phyloP scores from a whole-genome alignment of 2,329 filamentous ascomycete species.

The Aurifilum marmelostoma region DNA sequence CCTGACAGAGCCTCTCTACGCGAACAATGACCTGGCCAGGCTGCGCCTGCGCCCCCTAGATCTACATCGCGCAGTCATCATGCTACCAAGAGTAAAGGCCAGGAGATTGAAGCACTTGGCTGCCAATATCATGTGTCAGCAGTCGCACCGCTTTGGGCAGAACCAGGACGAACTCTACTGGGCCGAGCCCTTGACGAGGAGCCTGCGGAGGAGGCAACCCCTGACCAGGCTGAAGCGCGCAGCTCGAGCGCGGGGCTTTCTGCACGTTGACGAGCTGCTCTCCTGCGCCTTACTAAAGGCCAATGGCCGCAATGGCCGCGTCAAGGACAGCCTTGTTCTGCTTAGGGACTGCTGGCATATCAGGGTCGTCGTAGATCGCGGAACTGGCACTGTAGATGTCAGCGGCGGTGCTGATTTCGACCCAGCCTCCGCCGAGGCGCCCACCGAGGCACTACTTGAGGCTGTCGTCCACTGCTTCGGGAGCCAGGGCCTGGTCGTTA shows the following conservation, averaged over 20 bases:
- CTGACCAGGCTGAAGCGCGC: constrained; percentile 12
- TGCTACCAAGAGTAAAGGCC: constrained; percentile 27
- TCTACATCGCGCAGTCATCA: constrained; percentile 35
- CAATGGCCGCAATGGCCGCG: constrained; percentile 44
- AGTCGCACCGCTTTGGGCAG: constrained; percentile 37
- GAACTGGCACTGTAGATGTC: constrained; percentile 33
- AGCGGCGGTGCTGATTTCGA: constrained; percentile 45
- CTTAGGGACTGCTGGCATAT: constrained; percentile 38
- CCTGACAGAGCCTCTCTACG: constrained; percentile 50
- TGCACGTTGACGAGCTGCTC: constrained; percentile 40
- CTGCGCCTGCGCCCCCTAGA: constrained; percentile 47
- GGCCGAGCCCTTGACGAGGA: constrained; percentile 38
- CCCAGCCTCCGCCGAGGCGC: constrained; percentile 57
- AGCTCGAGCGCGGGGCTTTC: neutral
- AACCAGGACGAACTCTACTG: constrained; percentile 34
- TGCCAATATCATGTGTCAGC: constrained; percentile 23
- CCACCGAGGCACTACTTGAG: constrained; percentile 61
- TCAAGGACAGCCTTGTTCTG: constrained; percentile 40
- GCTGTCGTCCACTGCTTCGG: constrained; percentile 71
- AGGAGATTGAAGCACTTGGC: constrained; percentile 34
- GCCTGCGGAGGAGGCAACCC: constrained; percentile 36
- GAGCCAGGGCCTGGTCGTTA: constrained; percentile 64
- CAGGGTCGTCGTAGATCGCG: constrained; percentile 16
- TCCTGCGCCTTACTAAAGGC: constrained; percentile 48
- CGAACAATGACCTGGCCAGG: constrained; percentile 47